These are phyloP conservation scores for Actinomucor elegans DNA, from an alignment of 371 early-diverging fungal genomes.

Conservation along the genomic window DNA sequence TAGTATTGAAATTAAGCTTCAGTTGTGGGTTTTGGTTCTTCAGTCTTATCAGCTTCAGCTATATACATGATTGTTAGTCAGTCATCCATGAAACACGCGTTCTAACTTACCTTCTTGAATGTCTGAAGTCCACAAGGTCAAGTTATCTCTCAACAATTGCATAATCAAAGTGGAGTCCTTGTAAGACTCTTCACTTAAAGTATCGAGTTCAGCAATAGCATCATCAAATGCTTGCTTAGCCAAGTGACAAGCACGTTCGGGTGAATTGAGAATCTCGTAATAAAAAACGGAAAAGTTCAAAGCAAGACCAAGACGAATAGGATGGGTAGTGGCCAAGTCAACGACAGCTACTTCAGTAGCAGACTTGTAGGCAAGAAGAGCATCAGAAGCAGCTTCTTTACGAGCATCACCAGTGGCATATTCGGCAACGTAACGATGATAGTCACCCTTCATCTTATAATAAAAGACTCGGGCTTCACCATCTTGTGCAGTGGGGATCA, in stretches of 20 bases:
- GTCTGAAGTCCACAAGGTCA: slow-evolving; percentile 99
- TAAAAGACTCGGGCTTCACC: slow-evolving; percentile 99
- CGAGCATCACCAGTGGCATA: slow-evolving; percentile 88
- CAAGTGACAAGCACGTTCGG: slow-evolving; percentile 98
- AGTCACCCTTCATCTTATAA: slow-evolving; percentile 99
- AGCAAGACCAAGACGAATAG: slow-evolving; percentile 98
- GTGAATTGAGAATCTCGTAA: slow-evolving; percentile 99
- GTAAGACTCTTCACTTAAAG: slow-evolving; percentile 98
- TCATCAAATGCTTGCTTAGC: slow-evolving; percentile 99
- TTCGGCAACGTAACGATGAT: slow-evolving; percentile 99
- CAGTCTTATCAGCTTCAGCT: slow-evolving; percentile 5
- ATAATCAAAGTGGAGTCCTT: slow-evolving; percentile 99
- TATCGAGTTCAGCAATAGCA: slow-evolving; percentile 98
- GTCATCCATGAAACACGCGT: no score
- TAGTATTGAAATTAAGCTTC: no score
- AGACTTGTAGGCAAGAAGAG: slow-evolving; percentile 95
- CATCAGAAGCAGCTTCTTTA: slow-evolving; percentile 82
- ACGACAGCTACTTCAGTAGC: slow-evolving; percentile 95
- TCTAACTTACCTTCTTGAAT: slow-evolving; percentile 75
- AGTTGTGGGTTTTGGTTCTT: slow-evolving; percentile 8
- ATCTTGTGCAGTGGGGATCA: slow-evolving; percentile 83
- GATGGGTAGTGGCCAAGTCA: slow-evolving; percentile 96
- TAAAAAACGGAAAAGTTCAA: slow-evolving; percentile 99
- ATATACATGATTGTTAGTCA: no score
- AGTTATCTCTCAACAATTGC: slow-evolving; percentile 99